A percentile compares a stretch with the other conserved stretches of the same genome.
Evolutionary conservation across 768 basidiomycete species (phyloP).

Genomic region (Russula brevipes): DNA sequence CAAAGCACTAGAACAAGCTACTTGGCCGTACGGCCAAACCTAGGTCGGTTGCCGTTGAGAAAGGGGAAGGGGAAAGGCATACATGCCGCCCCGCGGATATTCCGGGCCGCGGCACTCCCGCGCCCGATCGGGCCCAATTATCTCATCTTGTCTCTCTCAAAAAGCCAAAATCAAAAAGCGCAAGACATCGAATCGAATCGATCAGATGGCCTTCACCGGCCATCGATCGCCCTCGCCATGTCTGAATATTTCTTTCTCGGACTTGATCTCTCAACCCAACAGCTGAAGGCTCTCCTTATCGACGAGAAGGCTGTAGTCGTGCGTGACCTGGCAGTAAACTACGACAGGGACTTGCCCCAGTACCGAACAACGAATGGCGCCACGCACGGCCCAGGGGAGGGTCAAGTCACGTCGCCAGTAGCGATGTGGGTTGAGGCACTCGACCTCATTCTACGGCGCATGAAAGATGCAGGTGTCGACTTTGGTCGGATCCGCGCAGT

Average conservation of each 20-base stretch:
- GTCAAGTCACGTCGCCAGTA: constrained; percentile 77
- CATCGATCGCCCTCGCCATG: constrained; percentile 14
- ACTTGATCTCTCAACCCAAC: constrained; percentile 83
- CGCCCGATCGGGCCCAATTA: too few relatives aligned
- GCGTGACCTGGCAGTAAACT: constrained; percentile 69
- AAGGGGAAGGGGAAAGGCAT: too few relatives aligned
- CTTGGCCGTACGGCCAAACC: too few relatives aligned
- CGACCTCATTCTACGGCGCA: constrained; percentile 64
- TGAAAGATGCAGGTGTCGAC: constrained; percentile 55
- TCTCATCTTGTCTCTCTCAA: too few relatives aligned
- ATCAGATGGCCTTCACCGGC: background rate
- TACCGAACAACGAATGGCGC: constrained; percentile 65
- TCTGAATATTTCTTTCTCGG: constrained; percentile 57
- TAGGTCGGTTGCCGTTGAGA: too few relatives aligned
- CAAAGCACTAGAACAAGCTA: too few relatives aligned
- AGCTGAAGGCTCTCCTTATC: constrained; percentile 71
- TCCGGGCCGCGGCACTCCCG: too few relatives aligned
- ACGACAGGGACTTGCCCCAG: constrained; percentile 71
- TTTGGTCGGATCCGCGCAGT: constrained; percentile 55
- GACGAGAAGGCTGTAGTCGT: constrained; percentile 51
- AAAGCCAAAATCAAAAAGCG: too few relatives aligned
- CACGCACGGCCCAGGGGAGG: constrained; percentile 55
- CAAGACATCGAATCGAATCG: too few relatives aligned
- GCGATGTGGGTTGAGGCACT: constrained; percentile 83
- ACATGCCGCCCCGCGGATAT: too few relatives aligned